A percentile compares a stretch with the other conserved stretches of the same genome.
These are phyloP conservation scores for Aspergillus heteromorphus DNA, from an alignment of 495 filamentous ascomycete genomes.

Conservation along the genomic window DNA sequence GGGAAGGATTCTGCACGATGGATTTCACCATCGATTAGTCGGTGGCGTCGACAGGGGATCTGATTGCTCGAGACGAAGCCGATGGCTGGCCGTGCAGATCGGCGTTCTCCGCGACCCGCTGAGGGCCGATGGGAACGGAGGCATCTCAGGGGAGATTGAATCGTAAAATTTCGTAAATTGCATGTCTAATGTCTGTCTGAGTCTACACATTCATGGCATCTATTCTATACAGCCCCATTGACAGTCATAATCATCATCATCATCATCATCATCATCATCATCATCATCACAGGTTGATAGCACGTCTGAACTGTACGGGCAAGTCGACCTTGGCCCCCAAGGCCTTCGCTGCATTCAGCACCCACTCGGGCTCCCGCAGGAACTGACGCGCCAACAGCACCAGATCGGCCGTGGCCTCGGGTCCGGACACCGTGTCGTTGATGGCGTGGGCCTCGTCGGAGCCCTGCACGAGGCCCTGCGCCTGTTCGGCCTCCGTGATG, in stretches of 20 bases:
- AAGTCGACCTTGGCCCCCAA: constrained; percentile 53
- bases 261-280: too few relatives aligned
- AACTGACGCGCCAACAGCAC: constrained; percentile 63
- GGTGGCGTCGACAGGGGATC: not conserved
- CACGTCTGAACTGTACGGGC: constrained; percentile 48
- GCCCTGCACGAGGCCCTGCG: constrained; percentile 52
- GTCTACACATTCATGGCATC: not conserved
- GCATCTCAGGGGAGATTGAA: too few relatives aligned
- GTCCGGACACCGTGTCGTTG: constrained; percentile 23
- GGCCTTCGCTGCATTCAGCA: constrained; percentile 52
- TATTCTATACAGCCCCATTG: too few relatives aligned
- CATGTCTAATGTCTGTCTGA: not conserved
- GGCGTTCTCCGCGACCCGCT: not conserved
- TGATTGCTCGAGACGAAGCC: not conserved
- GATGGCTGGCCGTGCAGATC: not conserved
- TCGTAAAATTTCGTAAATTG: not conserved
- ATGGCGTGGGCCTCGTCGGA: constrained; percentile 42
- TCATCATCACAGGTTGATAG: not conserved
- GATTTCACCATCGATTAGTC: not conserved
- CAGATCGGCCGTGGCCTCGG: constrained; percentile 51
- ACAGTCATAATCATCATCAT: too few relatives aligned
- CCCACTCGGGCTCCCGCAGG: constrained; percentile 63
- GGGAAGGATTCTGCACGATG: too few relatives aligned
- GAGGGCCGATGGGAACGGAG: not conserved
- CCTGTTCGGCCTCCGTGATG: constrained; percentile 58